Evolutionary conservation across 1,284 basidiomycete genomes (phyloP), one percentile per base, ranked within the genome.

Genomic region (Cryptococcus sp.): DNA sequence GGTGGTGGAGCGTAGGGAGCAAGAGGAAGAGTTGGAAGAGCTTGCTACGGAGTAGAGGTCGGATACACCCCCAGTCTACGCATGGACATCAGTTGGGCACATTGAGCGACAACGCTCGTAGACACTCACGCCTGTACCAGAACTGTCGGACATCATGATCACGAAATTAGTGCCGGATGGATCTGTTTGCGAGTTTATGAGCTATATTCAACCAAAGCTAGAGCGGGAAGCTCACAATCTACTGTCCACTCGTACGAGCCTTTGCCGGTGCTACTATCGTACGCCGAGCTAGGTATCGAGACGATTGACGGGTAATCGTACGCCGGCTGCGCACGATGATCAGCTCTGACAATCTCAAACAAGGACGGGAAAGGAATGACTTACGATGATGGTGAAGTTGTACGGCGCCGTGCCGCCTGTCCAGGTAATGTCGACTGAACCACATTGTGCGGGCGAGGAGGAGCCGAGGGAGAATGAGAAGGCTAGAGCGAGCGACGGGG

Each of bases 111-210:
- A 23, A 31, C 40, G 23, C 3, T 39, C n/a, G 15, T 16, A 19
- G 35, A 10, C 3, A 71, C 75, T 57, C 53, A 75, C 75, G 4
- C 71, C 74, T 31, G 69, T 64, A 13, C 74, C 75, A 2, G 61
- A 64, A 1, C 66, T 42, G 53, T 77, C 75, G 7, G 74, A 76
- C 73, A 77, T 75, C 67, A 76, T 68, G 39, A 68, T 62, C 1
- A 71, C 64, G 35, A 71, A 64, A 5, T 59, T 49, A n/a, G 65
- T 71, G 4, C 63, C 66, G 1, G 59, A 49, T 0, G 72, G 69
- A 52, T 73, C 74, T 76, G 59, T 5, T 53, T 25, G 38, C 27
- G 22, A 56, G 45, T 47, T 51, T 17, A 15, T 10, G 11, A 31
- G 15, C 25, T 20, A 13, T 19, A 16, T 35, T 1, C 5, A 17